A percentile compares a stretch with the other conserved stretches of the same genome.
Evolutionary conservation across 768 basidiomycete species (phyloP).

Genomic region (Chiua virens): DNA sequence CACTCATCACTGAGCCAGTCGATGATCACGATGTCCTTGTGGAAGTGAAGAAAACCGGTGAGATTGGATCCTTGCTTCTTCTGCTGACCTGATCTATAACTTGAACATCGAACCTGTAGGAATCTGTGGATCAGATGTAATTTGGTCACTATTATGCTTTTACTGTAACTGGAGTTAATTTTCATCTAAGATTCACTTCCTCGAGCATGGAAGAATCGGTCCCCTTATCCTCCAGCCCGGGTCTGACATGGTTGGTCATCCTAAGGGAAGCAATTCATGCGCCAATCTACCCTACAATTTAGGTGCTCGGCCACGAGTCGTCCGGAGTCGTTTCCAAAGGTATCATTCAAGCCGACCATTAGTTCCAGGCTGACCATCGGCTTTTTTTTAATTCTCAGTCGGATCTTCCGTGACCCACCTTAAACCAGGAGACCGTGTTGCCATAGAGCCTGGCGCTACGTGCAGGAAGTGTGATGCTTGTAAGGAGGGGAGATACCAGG

Average conservation of each 20-base stretch:
- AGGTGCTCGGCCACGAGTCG: conserved; percentile 96
- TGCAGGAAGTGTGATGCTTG: conserved; percentile 85
- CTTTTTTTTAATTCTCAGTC: conserved; percentile 40
- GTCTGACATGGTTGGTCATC: conserved; percentile 61
- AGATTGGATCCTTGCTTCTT: conserved; percentile 17
- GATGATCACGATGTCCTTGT: conserved; percentile 79
- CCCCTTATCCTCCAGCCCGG: conserved; percentile 71
- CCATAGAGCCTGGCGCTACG: conserved; percentile 87
- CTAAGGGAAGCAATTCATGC: neutral
- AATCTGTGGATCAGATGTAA: conserved; percentile 89
- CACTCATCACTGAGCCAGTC: conserved; percentile 40
- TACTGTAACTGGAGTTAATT: conserved; percentile 6
- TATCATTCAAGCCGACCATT: conserved; percentile 18
- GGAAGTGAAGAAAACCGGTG: conserved; percentile 89
- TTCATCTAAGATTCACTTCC: conserved; percentile 65
- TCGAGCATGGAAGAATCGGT: conserved; percentile 75
- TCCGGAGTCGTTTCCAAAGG: conserved; percentile 75
- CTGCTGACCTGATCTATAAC: conserved; percentile 10
- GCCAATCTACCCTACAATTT: conserved; percentile 3
- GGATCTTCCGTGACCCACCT: conserved; percentile 75
- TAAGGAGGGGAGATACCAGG: conserved; percentile 83
- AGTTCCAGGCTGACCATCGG: neutral
- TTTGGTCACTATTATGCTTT: conserved; percentile 2
- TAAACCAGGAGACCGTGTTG: conserved; percentile 83
- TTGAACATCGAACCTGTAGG: conserved; percentile 46